These are phyloP conservation scores for Mortierella sp. DNA, from an alignment of 371 early-diverging fungal genomes.

Conservation along the genomic window DNA sequence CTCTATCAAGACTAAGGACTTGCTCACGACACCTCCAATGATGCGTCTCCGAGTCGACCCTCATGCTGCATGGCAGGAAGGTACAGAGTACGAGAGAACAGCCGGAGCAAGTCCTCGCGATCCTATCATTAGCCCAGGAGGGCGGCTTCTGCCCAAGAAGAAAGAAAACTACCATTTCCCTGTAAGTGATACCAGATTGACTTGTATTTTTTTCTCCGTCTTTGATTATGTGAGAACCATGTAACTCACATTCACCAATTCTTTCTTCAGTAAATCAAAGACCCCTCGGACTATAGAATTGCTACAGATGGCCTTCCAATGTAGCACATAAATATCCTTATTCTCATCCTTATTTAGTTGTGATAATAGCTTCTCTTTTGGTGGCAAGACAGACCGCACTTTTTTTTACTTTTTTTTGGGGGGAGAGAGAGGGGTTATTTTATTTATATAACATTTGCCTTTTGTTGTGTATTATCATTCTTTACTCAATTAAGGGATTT, in stretches of 20 bases:
- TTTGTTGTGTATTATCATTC: too few relatives aligned
- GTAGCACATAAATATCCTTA: not conserved
- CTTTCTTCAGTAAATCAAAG: not conserved
- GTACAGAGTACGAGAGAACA: conserved; percentile 42
- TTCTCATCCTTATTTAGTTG: not conserved
- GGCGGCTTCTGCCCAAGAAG: conserved; percentile 41
- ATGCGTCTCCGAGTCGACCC: conserved; percentile 24
- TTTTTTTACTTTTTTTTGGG: too few relatives aligned
- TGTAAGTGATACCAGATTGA: conserved; percentile 19
- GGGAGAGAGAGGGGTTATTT: too few relatives aligned
- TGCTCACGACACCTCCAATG: conserved; percentile 41
- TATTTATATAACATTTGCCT: too few relatives aligned
- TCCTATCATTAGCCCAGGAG: conserved; percentile 51
- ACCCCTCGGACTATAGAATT: not conserved
- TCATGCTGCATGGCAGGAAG: conserved; percentile 47
- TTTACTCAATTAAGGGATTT: not conserved
- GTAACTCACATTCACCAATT: too few relatives aligned
- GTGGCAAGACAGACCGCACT: not conserved
- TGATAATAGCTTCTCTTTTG: not conserved
- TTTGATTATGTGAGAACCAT: too few relatives aligned
- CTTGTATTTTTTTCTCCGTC: not conserved
- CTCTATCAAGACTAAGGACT: conserved; percentile 37
- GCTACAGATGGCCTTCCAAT: too few relatives aligned
- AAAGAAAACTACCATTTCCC: conserved; percentile 54
- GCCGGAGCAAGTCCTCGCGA: conserved; percentile 56